Percentiles rank a stretch among this genome's conserved stretches.
phyloP scores from a whole-genome alignment of 2,329 filamentous ascomycete species.

The Colletotrichum australisinense region DNA sequence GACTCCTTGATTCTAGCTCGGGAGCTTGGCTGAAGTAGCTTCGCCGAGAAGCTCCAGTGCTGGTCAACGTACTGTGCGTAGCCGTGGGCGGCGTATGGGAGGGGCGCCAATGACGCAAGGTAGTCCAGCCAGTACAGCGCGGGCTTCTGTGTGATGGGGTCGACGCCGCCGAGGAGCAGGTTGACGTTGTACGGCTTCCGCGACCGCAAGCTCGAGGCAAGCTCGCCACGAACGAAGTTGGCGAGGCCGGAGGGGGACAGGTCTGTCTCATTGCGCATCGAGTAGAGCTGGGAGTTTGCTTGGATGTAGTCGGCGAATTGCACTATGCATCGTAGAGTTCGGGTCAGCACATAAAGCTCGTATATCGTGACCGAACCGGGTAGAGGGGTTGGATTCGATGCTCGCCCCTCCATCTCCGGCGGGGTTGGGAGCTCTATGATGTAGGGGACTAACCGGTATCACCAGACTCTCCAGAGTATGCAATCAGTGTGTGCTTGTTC shows the following conservation, averaged over 20 bases:
- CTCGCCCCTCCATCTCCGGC: neutral
- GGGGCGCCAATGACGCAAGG: constrained; percentile 85
- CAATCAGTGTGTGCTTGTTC: constrained; percentile 95
- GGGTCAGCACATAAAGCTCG: constrained; percentile 21
- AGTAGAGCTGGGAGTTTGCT: constrained; percentile 97
- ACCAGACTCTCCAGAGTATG: constrained; percentile 94
- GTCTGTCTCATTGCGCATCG: constrained; percentile 96
- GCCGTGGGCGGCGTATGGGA: constrained; percentile 97
- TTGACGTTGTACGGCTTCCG: constrained; percentile 97
- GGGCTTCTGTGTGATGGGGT: constrained; percentile 91
- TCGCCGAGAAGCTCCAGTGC: constrained; percentile 30
- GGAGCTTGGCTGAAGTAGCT: neutral
- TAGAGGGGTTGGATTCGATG: neutral
- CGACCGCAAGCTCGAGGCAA: constrained; percentile 90
- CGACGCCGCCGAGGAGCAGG: constrained; percentile 91
- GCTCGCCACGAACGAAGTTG: constrained; percentile 92
- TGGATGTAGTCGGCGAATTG: constrained; percentile 99
- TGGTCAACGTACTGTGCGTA: constrained; percentile 84
- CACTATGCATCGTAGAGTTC: constrained; percentile 64
- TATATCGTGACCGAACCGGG: neutral
- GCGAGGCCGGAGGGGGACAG: constrained; percentile 90
- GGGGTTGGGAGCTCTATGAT: constrained; percentile 2
- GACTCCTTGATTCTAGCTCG: neutral
- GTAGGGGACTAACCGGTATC: constrained; percentile 78
- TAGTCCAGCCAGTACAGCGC: constrained; percentile 98